phyloP scores from a whole-genome alignment of 768 basidiomycete species.

The Strobilomyces dryophilus region DNA sequence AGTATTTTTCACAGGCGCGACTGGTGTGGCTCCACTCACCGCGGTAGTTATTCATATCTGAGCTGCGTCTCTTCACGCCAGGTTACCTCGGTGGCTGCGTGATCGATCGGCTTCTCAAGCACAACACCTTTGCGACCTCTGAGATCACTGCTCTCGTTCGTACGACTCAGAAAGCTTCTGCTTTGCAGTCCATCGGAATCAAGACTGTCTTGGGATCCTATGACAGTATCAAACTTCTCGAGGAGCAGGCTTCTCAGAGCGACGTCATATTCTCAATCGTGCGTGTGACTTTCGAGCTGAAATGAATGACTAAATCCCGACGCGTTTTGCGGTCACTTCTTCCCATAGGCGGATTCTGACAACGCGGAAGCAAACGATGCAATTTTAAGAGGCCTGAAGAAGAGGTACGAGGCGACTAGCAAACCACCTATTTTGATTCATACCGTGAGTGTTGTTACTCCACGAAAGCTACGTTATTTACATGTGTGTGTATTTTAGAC shows the following conservation, averaged over 20 bases:
- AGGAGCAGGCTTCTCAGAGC: conserved; percentile 40
- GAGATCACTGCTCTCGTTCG: conserved; percentile 30
- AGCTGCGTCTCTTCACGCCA: neutral
- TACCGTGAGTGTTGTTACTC: conserved; percentile 44
- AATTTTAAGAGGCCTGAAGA: conserved; percentile 51
- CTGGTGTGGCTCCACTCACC: conserved; percentile 7
- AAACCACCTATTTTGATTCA: conserved; percentile 51
- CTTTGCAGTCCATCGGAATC: conserved; percentile 22
- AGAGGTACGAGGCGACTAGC: conserved; percentile 38
- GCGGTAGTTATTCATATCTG: neutral
- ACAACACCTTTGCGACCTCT: conserved; percentile 18
- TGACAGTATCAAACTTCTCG: conserved; percentile 39
- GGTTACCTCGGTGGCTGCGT: conserved; percentile 35
- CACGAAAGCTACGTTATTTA: neutral
- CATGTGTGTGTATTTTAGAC: conserved; percentile 33
- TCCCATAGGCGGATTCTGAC: conserved; percentile 43
- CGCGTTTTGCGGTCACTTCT: too few relatives aligned
- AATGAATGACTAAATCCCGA: neutral
- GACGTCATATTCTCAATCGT: conserved; percentile 44
- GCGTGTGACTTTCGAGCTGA: neutral
- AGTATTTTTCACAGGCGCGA: conserved; percentile 19
- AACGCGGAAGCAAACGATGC: conserved; percentile 41
- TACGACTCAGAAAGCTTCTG: conserved; percentile 23
- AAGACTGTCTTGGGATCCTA: conserved; percentile 40
- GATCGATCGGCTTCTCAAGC: conserved; percentile 28